Conservation (phyloP, 768 basidiomycete genomes). For the Phanerochaete sordida region DNA sequence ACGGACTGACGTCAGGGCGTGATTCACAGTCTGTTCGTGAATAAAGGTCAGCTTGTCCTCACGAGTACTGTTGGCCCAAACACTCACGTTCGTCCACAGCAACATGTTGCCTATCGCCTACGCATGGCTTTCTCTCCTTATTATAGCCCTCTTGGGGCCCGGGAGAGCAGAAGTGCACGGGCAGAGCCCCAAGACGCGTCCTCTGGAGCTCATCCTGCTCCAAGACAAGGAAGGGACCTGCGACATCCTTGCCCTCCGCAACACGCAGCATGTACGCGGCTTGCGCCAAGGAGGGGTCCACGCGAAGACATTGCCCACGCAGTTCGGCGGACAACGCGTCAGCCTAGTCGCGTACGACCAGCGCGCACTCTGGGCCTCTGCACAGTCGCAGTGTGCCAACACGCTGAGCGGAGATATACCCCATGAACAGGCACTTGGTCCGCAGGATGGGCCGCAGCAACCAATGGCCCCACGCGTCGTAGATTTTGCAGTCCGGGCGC, state of each 20-base stretch:
- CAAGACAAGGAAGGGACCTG: slow-evolving; percentile 15
- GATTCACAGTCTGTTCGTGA: no score
- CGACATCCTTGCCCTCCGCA: slow-evolving; percentile 8
- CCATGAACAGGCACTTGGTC: background rate
- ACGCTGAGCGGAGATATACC: background rate
- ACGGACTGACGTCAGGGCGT: no score
- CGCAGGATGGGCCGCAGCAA: background rate
- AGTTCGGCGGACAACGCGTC: slow-evolving; percentile 11
- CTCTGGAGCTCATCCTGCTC: slow-evolving; percentile 19
- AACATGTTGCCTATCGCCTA: no score
- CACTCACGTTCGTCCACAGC: no score
- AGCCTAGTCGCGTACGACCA: slow-evolving; percentile 11
- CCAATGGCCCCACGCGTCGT: no score
- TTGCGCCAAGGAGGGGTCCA: background rate
- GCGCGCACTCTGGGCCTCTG: slow-evolving; percentile 1
- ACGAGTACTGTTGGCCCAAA: no score
- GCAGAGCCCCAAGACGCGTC: background rate
- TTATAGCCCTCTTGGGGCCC: no score
- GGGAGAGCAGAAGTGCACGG: background rate
- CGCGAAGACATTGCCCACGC: background rate
- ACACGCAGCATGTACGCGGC: slow-evolving; percentile 15
- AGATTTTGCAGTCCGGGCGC: background rate
- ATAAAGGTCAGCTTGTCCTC: no score
- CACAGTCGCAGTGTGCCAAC: background rate
- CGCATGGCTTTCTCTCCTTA: no score